These are phyloP conservation scores for Penicillium verhagenii DNA, from an alignment of 495 filamentous ascomycete genomes.

Conservation along the genomic window DNA sequence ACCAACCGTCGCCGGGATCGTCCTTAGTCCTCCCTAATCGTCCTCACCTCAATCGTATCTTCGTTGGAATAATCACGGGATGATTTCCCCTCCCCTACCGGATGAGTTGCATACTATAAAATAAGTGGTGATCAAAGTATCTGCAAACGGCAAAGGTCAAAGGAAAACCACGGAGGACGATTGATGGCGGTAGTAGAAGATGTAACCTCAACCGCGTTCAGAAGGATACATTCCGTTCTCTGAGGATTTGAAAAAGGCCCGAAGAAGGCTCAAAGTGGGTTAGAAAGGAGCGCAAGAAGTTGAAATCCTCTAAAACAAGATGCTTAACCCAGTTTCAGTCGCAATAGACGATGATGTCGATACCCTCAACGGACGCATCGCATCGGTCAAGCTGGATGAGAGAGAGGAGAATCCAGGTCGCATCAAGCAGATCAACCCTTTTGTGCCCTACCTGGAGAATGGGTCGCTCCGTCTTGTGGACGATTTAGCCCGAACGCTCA, in stretches of 20 bases:
- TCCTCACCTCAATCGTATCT: conserved; percentile 1
- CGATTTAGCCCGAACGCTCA: background rate
- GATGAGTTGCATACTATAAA: conserved; percentile 4
- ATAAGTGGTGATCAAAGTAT: conserved; percentile 3
- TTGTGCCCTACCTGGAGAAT: conserved; percentile 2
- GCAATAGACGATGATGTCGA: conserved; percentile 3
- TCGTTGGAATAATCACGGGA: background rate
- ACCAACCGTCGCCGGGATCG: conserved; percentile 1
- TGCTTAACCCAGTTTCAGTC: conserved; percentile 1
- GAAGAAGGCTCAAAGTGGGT: conserved; percentile 2
- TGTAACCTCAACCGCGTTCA: conserved; percentile 3
- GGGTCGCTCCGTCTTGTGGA: background rate
- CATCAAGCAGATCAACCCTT: conserved; percentile 4
- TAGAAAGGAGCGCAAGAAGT: conserved; percentile 4
- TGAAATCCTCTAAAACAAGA: conserved; percentile 2
- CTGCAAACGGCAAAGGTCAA: conserved; percentile 3
- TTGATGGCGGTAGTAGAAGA: conserved; percentile 6
- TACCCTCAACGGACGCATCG: conserved; percentile 5
- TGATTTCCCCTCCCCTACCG: conserved; percentile 2
- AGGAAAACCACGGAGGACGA: conserved; percentile 3
- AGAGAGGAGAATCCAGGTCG: conserved; percentile 4
- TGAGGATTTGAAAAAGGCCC: conserved; percentile 3
- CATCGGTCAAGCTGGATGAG: conserved; percentile 4
- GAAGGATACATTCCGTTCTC: conserved; percentile 4
- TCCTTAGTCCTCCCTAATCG: background rate